phyloP scores from a whole-genome alignment of 2,329 filamentous ascomycete species.

The Fusarium neocosmosporiellum region DNA sequence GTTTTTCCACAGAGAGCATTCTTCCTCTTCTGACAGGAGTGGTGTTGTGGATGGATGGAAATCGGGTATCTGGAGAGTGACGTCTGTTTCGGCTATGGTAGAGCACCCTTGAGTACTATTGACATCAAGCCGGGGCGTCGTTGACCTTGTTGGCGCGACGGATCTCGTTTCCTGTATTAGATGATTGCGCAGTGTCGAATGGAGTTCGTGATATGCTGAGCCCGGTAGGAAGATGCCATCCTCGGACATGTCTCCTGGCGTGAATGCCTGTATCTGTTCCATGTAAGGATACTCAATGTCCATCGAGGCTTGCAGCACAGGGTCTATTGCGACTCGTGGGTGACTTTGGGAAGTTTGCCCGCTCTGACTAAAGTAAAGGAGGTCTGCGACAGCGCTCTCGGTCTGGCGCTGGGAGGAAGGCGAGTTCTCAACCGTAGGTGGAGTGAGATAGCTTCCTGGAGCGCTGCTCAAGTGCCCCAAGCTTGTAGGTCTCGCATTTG shows the following conservation, averaged over 20 bases:
- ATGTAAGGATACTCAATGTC: conserved; percentile 41
- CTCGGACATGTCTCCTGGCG: conserved; percentile 47
- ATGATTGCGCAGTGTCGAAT: conserved; percentile 57
- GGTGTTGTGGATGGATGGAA: conserved; percentile 25
- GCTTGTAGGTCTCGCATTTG: background rate
- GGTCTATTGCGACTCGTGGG: conserved; percentile 27
- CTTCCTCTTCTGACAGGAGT: conserved; percentile 45
- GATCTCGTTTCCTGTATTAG: conserved; percentile 58
- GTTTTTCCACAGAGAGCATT: conserved; percentile 53
- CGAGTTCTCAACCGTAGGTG: conserved; percentile 10
- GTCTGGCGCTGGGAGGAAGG: conserved; percentile 45
- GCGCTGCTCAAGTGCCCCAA: background rate
- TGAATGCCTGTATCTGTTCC: conserved; percentile 45
- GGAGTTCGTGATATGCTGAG: conserved; percentile 58
- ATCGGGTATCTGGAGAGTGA: conserved; percentile 23
- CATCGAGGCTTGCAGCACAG: conserved; percentile 36
- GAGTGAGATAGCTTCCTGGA: conserved; percentile 16
- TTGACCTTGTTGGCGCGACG: conserved; percentile 48
- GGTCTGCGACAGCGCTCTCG: conserved; percentile 50
- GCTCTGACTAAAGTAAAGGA: conserved; percentile 50
- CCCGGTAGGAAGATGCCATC: conserved; percentile 60
- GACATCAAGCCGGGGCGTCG: conserved; percentile 35
- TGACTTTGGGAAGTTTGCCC: conserved; percentile 30
- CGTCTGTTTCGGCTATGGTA: conserved; percentile 20
- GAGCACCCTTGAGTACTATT: conserved; percentile 12